phyloP scores from a whole-genome alignment of 345 rosid species.

The Citrus inodora region DNA sequence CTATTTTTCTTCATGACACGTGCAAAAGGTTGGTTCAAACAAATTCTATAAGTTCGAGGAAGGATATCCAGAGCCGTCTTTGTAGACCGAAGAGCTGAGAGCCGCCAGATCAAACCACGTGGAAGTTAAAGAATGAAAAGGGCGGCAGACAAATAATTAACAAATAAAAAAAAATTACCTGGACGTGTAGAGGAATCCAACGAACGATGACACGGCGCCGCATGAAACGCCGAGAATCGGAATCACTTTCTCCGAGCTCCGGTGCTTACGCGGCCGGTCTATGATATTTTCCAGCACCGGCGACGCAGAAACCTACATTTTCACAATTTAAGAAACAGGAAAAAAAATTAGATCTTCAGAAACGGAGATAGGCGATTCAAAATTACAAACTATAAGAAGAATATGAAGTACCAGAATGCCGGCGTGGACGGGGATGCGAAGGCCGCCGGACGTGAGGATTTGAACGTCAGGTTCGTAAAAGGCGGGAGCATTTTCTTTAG shows the following conservation, averaged over 20 bases:
- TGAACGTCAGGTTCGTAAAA: conserved; percentile 47
- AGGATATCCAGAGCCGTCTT: conserved; percentile 7
- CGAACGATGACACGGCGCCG: conserved; percentile 68
- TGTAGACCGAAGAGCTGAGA: not conserved
- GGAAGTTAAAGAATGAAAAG: not conserved
- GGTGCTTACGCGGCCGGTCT: conserved; percentile 45
- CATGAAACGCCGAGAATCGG: conserved; percentile 80
- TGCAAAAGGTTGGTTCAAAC: not conserved
- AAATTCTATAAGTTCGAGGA: not conserved
- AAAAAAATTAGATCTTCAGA: not conserved
- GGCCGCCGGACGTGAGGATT: conserved; percentile 69
- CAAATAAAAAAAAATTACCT: conserved; percentile 34
- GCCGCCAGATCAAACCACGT: conserved; percentile 25
- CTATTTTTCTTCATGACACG: not conserved
- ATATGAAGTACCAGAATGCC: conserved; percentile 46
- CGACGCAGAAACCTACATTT: conserved; percentile 58
- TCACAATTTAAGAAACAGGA: not conserved
- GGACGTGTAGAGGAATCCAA: conserved; percentile 58
- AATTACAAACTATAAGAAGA: not conserved
- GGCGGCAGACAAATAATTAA: conserved; percentile 4
- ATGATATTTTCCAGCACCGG: conserved; percentile 61
- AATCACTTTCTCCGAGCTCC: conserved; percentile 48
- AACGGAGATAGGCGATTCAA: not conserved
- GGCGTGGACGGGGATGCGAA: conserved; percentile 65
- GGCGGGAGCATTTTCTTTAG: conserved; percentile 18